Evolutionary conservation across 345 rosid genomes (phyloP), one percentile per base, ranked within the genome.

Genomic region (Murraya paniculata): DNA sequence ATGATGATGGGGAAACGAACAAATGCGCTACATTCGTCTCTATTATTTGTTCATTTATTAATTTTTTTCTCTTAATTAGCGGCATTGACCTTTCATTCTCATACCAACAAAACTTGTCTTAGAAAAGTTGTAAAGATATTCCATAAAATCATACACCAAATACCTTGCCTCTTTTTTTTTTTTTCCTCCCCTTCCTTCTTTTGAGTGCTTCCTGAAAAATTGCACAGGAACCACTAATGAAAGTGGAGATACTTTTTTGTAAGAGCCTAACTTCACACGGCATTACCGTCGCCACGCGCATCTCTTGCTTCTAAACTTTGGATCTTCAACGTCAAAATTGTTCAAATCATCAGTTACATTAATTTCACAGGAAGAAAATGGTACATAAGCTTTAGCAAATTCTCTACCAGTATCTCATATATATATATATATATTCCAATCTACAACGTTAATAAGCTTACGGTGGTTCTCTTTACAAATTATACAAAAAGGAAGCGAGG

Each of bases 391-490:
- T 31, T 16, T 14, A n/a, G 62, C 14, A 75, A n/a, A 75, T 39
- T 33, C 64, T 73, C 33, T 80, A 33, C 22, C 16, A 78, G 45
- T 64, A 71, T 14, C 62, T 82, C 41, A 24, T 75, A 70, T 24
- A 56, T 7, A 6, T 36, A 19, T 18, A 2, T 9, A 41, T 41
- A 45, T 45, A 27, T 60, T 30, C 80, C 76, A 56, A 59, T 72
- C 61, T 67, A 77, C 33, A 2, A 77, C 73, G 65, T 25, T 57
- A 25, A 67, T 16, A 73, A 77, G 73, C 28, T 72, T 73, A 73
- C 71, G 75, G 24, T 18, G 31, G 22, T 59, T n/a, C 65, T 57
- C 58, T 83, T 69, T 77, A 83, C 81, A 77, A 45, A 36, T 50
- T 72, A 53, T 76, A 76, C 75, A 79, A 45, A 60, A 36, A n/a